These are phyloP conservation scores for Linum tenue DNA, from an alignment of 345 rosid species.

Conservation along the genomic window DNA sequence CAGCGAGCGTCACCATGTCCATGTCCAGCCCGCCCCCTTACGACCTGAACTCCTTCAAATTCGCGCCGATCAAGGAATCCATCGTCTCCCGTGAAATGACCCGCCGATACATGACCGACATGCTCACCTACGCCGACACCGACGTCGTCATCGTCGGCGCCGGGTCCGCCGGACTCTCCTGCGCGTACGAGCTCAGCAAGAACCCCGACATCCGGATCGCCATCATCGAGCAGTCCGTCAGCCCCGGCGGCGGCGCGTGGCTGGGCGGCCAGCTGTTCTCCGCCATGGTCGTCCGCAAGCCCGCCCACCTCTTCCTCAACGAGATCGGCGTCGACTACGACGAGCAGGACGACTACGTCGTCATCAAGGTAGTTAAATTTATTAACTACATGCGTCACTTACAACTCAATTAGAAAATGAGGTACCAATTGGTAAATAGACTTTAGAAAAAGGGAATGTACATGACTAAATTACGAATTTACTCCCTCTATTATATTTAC, in stretches of 20 bases:
- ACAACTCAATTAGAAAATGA: no score
- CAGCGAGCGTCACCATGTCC: constrained; percentile 13
- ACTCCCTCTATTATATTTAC: no score
- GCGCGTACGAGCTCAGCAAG: constrained; percentile 71
- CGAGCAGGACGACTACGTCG: constrained; percentile 74
- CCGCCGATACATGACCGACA: constrained; percentile 62
- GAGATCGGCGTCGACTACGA: constrained; percentile 78
- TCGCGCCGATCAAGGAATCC: constrained; percentile 51
- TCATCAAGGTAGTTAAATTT: constrained; percentile 21
- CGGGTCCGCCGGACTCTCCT: constrained; percentile 60
- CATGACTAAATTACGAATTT: no score
- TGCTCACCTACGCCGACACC: constrained; percentile 62
- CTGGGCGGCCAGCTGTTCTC: constrained; percentile 78
- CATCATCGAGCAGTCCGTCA: constrained; percentile 61
- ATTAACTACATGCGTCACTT: no score
- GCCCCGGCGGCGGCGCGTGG: constrained; percentile 83
- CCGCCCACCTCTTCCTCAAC: constrained; percentile 75
- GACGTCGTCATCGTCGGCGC: constrained; percentile 68
- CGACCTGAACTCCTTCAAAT: constrained; percentile 45
- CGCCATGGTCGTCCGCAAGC: constrained; percentile 85
- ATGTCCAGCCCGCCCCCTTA: constrained; percentile 20
- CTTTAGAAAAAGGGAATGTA: no score
- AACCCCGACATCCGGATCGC: constrained; percentile 57
- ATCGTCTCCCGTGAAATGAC: constrained; percentile 69
- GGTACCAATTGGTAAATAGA: no score